These are phyloP conservation scores for Phytophthora sp. DNA, from an alignment of 352 stramenopile genomes.

Conservation along the genomic window DNA sequence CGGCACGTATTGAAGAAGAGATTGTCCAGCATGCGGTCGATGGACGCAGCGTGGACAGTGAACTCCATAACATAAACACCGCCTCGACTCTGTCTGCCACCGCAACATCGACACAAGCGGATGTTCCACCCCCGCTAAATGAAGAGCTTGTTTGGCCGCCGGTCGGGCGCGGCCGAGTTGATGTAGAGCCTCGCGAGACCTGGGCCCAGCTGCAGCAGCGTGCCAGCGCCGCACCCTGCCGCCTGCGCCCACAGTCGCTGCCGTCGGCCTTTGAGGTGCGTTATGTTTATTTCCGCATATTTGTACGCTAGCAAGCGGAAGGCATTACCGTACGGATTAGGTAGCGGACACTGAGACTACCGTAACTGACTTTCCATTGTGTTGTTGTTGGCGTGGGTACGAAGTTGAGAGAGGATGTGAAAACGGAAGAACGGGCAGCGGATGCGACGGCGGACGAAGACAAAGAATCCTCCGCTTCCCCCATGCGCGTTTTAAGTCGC, in stretches of 20 bases:
- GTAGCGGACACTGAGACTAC: neutral
- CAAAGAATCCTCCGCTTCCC: neutral
- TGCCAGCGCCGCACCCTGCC: conserved; percentile 49
- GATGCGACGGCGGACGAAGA: conserved; percentile 4
- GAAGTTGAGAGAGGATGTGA: conserved; percentile 28
- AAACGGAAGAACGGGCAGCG: neutral
- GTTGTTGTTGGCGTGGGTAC: conserved; percentile 27
- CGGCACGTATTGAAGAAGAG: conserved; percentile 2
- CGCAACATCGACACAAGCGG: conserved; percentile 2
- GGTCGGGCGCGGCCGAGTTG: neutral
- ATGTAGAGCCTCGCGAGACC: conserved; percentile 54
- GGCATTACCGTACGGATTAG: conserved; percentile 6
- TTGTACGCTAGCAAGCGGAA: neutral
- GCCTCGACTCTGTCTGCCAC: conserved; percentile 19
- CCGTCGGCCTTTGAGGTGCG: conserved; percentile 52
- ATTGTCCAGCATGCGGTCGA: neutral
- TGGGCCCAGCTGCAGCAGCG: conserved; percentile 71
- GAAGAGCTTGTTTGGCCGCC: conserved; percentile 7
- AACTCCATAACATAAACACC: conserved; percentile 6
- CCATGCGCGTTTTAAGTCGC: conserved; percentile 54
- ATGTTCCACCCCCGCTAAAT: conserved; percentile 43
- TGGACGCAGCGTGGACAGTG: neutral
- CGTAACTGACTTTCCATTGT: conserved; percentile 21
- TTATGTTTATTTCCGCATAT: conserved; percentile 5
- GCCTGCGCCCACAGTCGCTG: conserved; percentile 52